Evolutionary conservation across 108 stramenopile genomes (phyloP).

Genomic region (Phaeodactylum tricornutum): DNA sequence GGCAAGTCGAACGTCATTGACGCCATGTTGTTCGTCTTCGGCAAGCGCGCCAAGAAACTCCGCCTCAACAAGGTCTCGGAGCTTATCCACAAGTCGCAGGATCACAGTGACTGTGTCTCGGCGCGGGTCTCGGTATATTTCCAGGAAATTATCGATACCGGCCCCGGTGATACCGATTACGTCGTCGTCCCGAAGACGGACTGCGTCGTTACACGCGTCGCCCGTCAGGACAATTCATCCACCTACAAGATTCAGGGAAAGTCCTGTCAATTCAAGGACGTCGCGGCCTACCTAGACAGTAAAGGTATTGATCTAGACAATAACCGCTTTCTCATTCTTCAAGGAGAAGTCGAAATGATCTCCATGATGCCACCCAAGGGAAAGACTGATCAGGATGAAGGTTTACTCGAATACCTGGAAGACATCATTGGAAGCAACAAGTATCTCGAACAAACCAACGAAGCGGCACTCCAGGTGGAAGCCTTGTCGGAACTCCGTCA

Average conservation of each 20-base stretch:
- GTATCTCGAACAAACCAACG: slow-evolving; percentile 81
- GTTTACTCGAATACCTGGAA: slow-evolving; percentile 97
- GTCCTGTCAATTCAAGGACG: slow-evolving; percentile 77
- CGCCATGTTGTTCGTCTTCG: slow-evolving; percentile 99
- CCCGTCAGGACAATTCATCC: slow-evolving; percentile 75
- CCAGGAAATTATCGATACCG: slow-evolving; percentile 78
- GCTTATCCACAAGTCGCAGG: slow-evolving; percentile 90
- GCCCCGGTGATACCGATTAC: slow-evolving; percentile 19
- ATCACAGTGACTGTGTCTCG: slow-evolving; percentile 59
- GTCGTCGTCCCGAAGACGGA: slow-evolving; percentile 66
- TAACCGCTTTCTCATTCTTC: slow-evolving; percentile 97
- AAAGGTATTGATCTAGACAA: slow-evolving; percentile 97
- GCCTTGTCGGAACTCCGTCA: slow-evolving; percentile 62
- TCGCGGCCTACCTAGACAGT: slow-evolving; percentile 66
- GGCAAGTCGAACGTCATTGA: slow-evolving; percentile 99
- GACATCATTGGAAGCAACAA: slow-evolving; percentile 97
- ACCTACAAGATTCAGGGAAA: slow-evolving; percentile 89
- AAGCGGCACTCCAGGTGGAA: slow-evolving; percentile 79
- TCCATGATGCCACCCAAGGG: slow-evolving; percentile 99
- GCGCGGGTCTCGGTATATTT: slow-evolving; percentile 91
- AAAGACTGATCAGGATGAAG: slow-evolving; percentile 88
- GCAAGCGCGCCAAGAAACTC: slow-evolving; percentile 96
- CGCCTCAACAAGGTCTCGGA: slow-evolving; percentile 95
- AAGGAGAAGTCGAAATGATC: slow-evolving; percentile 99
- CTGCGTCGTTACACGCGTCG: slow-evolving; percentile 78